phyloP scores from a whole-genome alignment of 169 alveolate genomes.

The Plasmodium chabaudi region DNA sequence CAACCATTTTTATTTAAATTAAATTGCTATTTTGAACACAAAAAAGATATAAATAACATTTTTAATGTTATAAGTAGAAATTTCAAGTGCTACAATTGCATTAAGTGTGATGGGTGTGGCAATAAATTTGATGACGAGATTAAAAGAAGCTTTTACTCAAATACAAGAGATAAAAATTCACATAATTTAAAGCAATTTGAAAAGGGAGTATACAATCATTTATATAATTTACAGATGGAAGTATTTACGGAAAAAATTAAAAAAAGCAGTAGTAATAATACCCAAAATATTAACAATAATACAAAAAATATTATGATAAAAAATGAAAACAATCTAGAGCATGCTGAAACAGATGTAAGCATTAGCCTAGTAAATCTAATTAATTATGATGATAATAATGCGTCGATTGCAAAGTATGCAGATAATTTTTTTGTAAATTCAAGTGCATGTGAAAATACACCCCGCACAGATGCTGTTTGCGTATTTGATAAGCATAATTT shows the following conservation, averaged over 20 bases:
- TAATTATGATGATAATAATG: too few relatives aligned
- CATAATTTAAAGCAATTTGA: neutral
- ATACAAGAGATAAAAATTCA: conserved; percentile 9
- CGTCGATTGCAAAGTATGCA: too few relatives aligned
- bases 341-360: neutral
- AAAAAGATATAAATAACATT: conserved; percentile 45
- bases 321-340: too few relatives aligned
- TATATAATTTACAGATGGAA: conserved; percentile 40
- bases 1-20: conserved; percentile 58
- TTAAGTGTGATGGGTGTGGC: conserved; percentile 43
- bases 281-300: neutral
- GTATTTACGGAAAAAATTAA: neutral
- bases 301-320: neutral
- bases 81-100: conserved; percentile 51
- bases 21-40: conserved; percentile 32
- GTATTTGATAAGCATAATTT: too few relatives aligned
- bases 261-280: neutral
- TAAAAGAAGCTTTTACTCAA: conserved; percentile 4
- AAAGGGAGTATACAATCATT: conserved; percentile 15
- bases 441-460: too few relatives aligned
- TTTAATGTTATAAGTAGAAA: conserved; percentile 58
- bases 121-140: conserved; percentile 1
- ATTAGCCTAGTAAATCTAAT: neutral
- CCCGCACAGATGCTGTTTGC: too few relatives aligned
- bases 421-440: too few relatives aligned